Evolutionary conservation across 1,139 yeast species (phyloP).

Genomic region (Diutina rugosa): DNA sequence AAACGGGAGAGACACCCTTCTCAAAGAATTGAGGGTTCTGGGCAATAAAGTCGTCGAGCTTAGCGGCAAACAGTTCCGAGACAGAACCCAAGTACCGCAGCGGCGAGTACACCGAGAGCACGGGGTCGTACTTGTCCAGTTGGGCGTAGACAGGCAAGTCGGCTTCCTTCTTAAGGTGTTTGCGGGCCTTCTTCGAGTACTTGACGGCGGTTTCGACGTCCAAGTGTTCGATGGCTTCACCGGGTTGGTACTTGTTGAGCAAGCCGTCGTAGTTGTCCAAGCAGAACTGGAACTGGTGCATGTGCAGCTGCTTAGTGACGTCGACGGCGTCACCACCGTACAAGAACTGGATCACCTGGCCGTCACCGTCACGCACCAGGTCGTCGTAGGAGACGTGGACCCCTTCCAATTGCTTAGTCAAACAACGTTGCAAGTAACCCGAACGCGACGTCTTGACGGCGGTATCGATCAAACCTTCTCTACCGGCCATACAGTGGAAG

Average conservation of each 20-base stretch:
- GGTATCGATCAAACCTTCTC: conserved; percentile 99
- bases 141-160: conserved; percentile 53
- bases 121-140: conserved; percentile 71
- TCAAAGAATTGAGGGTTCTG: conserved; percentile 42
- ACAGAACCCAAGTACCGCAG: conserved; percentile 86
- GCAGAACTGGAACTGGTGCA: conserved; percentile 90
- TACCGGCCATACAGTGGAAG: conserved; percentile 99
- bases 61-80: conserved; percentile 77
- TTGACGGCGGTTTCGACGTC: conserved; percentile 73
- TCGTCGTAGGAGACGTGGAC: conserved; percentile 90
- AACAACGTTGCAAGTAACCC: conserved; percentile 96
- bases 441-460: conserved; percentile 98
- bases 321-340: conserved; percentile 98
- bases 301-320: conserved; percentile 86
- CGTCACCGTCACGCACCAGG: conserved; percentile 93
- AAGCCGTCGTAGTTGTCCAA: conserved; percentile 82
- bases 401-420: conserved; percentile 96
- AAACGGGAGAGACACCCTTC: conserved; percentile 37
- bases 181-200: conserved; percentile 74
- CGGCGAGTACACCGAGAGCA: conserved; percentile 75
- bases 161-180: conserved; percentile 56
- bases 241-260: conserved; percentile 78
- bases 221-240: conserved; percentile 49
- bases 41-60: conserved; percentile 58
- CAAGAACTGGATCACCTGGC: conserved; percentile 83